Base-by-base conservation (phyloP, 345 rosid genomes). In the Eucalyptus pumila region DNA sequence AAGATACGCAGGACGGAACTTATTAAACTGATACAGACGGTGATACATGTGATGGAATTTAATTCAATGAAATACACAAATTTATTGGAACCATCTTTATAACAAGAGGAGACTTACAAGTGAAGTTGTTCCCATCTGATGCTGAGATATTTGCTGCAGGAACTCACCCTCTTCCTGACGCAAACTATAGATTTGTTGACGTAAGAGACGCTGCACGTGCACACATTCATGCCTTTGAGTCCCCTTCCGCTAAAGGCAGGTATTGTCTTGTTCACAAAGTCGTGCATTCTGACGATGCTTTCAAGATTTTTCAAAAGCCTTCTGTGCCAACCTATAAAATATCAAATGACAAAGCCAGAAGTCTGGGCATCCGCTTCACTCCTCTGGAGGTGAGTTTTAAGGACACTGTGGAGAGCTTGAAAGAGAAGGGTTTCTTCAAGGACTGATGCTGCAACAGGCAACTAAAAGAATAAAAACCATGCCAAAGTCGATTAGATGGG, bases 381-480 rank as follows among this genome's bases (percentile, higher is more conserved):
- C 91, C 97, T 6, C 88, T 94, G 88, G 92, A 95, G 86, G 94
- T 86, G 87, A 95, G 95, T 91, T 24, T 95, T 27, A 91, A 91
- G 92, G 96, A 95, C 87, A 95, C 97, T 47, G 47, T 95, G 5
- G 95, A 94, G 87, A 95, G 96, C 90, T 93, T 95, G 87, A 94
- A 91, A 94, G 95, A 92, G 89, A 96, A 94, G 51, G 60, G 80
- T 44, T 93, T 91, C 42, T 90, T 91, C 47, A 87, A 91, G 72
- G 80, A 89, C 9, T n/a, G 42, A 27, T 32, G 42, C 80, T 65
- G 8, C 42, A 15, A 67, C 80, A 0, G 80, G 80, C 42, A 6
- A 65, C 72, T n/a, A 65, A n/a, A 65, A 32, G 23, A n/a, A 16
- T 16, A 67, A 32, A 67, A 67, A 32, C 40, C 16, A 32, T 67